Evolutionary conservation across 2,329 filamentous ascomycete species (phyloP), one percentile per base, ranked within the genome.

Genomic region (Thielaviopsis euricoi): DNA sequence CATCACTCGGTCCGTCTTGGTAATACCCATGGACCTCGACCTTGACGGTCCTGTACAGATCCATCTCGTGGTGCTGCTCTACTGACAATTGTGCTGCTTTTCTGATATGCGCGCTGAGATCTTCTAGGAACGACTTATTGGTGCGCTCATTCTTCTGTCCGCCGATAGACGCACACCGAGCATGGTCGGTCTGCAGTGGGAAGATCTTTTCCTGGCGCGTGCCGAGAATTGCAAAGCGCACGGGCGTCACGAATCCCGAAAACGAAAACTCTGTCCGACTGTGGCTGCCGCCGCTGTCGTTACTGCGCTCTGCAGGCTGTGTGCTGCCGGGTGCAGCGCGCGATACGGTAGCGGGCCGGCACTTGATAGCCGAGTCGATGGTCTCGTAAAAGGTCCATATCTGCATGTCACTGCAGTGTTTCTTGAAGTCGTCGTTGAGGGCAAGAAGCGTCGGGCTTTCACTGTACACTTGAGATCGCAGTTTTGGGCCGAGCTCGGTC

Each of bases 361-460:
- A 55, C 1, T 48, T 57, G 37, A 62, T 59, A 7, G 49, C 43
- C 13, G 61, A 62, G 64, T 83, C 80, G 7, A 79, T 73, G 0
- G 79, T 83, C 63, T 83, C 81, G 60, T 83, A 79, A 48, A 83
- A 77, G 0, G 79, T 81, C 79, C 80, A 83, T 13, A 83, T 71
- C 6, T 74, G 76, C 55, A 83, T 70, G 58, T 83, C 81, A 40
- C 76, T 76, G 0, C 79, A 74, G 5, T 80, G 73, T 3, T 76
- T 71, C 53, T 74, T 74, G 64, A 83, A 84, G 49, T 74, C 71
- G 2, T 81, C 76, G 19, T 82, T 76, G 52, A 73, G 70, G 48
- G 70, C 71, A 6, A 76, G 65, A 1, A 84, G 66, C 0, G 71
- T 65, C n/a, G 69, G 67, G 60, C 77, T 75, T 10, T 75, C 76